A percentile compares a stretch with the other conserved stretches of the same genome.
These are phyloP conservation scores for Solanum sparsipilum DNA, from an alignment of 257 asterid genomes.

Conservation along the genomic window DNA sequence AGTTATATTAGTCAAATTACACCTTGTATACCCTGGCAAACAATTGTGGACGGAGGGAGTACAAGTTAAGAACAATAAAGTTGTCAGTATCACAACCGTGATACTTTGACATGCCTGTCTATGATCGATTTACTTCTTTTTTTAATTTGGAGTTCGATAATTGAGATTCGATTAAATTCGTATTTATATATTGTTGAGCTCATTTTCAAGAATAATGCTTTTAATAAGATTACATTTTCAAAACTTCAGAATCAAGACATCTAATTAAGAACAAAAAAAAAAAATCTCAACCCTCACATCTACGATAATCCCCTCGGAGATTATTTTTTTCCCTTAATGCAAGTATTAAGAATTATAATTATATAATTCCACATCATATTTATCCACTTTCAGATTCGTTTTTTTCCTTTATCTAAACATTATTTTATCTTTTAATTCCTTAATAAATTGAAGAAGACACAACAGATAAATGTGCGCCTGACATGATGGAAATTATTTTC, in stretches of 20 bases:
- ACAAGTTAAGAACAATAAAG: not conserved
- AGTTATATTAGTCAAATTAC: too few species aligned
- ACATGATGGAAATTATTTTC: not conserved
- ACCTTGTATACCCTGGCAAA: too few species aligned
- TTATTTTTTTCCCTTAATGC: not conserved
- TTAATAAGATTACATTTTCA: too few species aligned
- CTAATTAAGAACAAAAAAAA: too few species aligned
- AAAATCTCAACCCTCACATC: too few species aligned
- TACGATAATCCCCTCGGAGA: too few species aligned
- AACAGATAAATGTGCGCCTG: not conserved
- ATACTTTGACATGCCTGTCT: not conserved
- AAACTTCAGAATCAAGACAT: too few species aligned
- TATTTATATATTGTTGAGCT: fast-evolving
- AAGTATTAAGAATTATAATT: not conserved
- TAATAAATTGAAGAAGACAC: not conserved
- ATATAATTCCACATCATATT: slow-evolving; percentile 30
- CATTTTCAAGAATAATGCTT: too few species aligned
- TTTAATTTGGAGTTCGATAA: too few species aligned
- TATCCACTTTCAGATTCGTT: slow-evolving; percentile 7
- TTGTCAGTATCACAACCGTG: slow-evolving; percentile 25
- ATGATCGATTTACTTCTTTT: too few species aligned
- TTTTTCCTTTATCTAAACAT: not conserved
- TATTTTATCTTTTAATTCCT: not conserved
- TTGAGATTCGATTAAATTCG: too few species aligned
- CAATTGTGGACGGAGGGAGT: too few species aligned